Conservation (phyloP, 805 yeast species). For the Nematodospora valgi region DNA sequence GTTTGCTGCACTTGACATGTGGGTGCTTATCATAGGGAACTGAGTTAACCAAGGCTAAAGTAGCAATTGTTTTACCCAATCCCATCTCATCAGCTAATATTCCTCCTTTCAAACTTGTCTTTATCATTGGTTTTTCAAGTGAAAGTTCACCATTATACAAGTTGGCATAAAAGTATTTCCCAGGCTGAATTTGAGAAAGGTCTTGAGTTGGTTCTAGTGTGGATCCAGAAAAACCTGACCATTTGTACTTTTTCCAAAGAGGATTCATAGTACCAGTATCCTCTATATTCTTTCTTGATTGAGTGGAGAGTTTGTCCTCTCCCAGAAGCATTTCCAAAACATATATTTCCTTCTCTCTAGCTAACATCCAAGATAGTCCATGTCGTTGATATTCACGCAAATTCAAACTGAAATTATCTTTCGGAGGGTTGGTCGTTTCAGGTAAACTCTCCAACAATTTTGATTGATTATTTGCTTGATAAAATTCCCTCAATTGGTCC, state of each 20-base stretch:
- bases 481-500: slow-evolving; percentile 74
- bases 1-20: slow-evolving; percentile 7
- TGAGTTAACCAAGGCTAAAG: slow-evolving; percentile 67
- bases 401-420: slow-evolving; percentile 48
- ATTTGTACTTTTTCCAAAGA: slow-evolving; percentile 72
- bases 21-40: slow-evolving; percentile 49
- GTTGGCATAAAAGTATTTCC: slow-evolving; percentile 62
- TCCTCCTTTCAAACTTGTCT: slow-evolving; percentile 69
- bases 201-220: background rate
- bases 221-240: slow-evolving; percentile 53
- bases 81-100: slow-evolving; percentile 97
- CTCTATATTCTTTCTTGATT: slow-evolving; percentile 20
- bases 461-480: slow-evolving; percentile 65
- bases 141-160: slow-evolving; percentile 79
- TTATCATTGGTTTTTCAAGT: slow-evolving; percentile 60
- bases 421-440: slow-evolving; percentile 53
- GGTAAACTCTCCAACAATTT: slow-evolving; percentile 57
- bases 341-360: slow-evolving; percentile 65
- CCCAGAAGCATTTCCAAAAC: slow-evolving; percentile 30
- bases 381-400: slow-evolving; percentile 79
- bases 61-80: slow-evolving; percentile 85
- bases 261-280: slow-evolving; percentile 70
- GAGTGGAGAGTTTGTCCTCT: slow-evolving; percentile 23
- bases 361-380: slow-evolving; percentile 88
- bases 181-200: slow-evolving; percentile 12